Conservation (phyloP, 202 grass and related monocot species). For the Cymbopogon flexuosus region DNA sequence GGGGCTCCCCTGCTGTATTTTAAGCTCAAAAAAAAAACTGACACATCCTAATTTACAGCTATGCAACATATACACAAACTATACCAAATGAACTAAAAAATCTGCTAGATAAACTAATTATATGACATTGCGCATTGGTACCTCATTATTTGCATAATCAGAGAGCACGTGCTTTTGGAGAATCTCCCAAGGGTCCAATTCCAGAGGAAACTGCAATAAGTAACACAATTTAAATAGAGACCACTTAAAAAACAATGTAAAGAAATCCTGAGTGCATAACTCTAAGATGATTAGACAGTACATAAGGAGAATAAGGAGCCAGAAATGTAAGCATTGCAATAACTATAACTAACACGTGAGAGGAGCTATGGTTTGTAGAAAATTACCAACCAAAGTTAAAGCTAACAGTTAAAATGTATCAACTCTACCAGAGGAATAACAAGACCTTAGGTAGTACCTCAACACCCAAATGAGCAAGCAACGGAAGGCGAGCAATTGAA, state of each 20-base stretch:
- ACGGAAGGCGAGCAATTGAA: conserved; percentile 51
- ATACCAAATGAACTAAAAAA: not conserved
- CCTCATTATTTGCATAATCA: conserved; percentile 81
- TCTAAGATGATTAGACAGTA: not conserved
- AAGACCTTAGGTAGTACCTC: conserved; percentile 57
- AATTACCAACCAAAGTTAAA: conserved; percentile 26
- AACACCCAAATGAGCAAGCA: conserved; percentile 83
- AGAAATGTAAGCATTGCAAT: conserved; percentile 1
- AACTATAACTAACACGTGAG: not conserved
- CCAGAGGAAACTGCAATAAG: conserved; percentile 79
- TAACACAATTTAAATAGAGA: conserved; percentile 18
- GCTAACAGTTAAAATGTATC: not conserved
- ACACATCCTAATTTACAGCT: not conserved
- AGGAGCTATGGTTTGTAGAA: not conserved
- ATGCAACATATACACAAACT: conserved; percentile 9
- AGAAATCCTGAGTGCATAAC: not conserved
- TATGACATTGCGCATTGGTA: conserved; percentile 32
- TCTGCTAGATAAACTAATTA: conserved; percentile 10
- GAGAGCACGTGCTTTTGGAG: conserved; percentile 79
- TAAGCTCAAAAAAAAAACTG: not conserved
- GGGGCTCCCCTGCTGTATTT: too few species aligned
- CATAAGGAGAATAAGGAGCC: not conserved
- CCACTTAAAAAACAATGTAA: not conserved
- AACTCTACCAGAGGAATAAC: conserved; percentile 19
- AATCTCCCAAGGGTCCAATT: conserved; percentile 80